A percentile compares a stretch with the other conserved stretches of the same genome.
Evolutionary conservation across 2,329 filamentous ascomycete species (phyloP).

Genomic region (Ophiobolus disseminans): DNA sequence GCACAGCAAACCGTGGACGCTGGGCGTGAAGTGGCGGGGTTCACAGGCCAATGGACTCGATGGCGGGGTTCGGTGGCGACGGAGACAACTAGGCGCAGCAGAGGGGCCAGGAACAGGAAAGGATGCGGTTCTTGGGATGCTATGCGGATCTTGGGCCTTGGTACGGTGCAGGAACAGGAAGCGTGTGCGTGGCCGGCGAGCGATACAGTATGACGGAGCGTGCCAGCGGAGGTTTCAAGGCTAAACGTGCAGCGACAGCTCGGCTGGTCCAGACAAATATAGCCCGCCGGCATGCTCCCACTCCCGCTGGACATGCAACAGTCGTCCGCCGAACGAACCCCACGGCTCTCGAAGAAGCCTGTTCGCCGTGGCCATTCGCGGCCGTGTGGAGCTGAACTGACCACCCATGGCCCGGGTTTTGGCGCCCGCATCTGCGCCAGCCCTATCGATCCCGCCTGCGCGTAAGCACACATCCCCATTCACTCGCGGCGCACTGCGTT

Average conservation of each 20-base stretch:
- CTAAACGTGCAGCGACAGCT: conserved; percentile 4
- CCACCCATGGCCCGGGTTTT: conserved; percentile 3
- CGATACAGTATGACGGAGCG: neutral
- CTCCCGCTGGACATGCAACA: neutral
- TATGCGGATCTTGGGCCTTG: neutral
- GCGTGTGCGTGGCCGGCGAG: no score
- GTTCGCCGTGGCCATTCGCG: neutral
- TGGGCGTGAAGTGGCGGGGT: neutral
- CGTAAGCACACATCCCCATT: neutral
- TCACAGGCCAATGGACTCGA: neutral
- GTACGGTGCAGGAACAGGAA: no score
- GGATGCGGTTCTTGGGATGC: neutral
- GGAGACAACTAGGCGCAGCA: neutral
- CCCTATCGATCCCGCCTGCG: neutral
- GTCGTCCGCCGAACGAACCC: neutral
- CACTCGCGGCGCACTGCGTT: conserved; percentile 5
- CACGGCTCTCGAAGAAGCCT: neutral
- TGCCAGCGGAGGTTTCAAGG: conserved; percentile 7
- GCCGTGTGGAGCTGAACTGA: neutral
- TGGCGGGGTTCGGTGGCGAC: neutral
- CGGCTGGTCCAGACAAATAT: conserved; percentile 18
- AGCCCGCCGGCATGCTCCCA: conserved; percentile 9
- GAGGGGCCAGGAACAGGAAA: neutral
- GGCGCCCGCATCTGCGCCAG: conserved; percentile 4
- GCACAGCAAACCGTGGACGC: neutral